Evolutionary conservation across 805 yeast genomes (phyloP), one percentile per base, ranked within the genome.

Genomic region (Clavispora carvajalis): DNA sequence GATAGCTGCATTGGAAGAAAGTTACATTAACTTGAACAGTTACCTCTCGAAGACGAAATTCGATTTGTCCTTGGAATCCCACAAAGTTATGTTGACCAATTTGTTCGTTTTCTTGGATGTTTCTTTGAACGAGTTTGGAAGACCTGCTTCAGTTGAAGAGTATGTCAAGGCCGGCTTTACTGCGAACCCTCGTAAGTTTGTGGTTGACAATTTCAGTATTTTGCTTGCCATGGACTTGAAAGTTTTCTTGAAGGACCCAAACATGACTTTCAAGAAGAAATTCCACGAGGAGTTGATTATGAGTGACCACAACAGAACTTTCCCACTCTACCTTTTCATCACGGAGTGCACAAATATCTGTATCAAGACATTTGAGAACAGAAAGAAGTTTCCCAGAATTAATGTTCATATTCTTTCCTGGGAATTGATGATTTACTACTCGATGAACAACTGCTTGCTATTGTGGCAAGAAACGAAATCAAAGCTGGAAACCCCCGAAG

Each of bases 391-490:
- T 49, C 71, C 74, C 1, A 57, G 55, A 18, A 58, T 79, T 33
- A 64, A 61, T 33, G 55, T 57, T 12, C 60, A 67, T 17, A 63
- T 74, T 33, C 71, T 70, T 45, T 62, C 69, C 37, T 77, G 82
- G 70, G 81, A 75, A 40, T 50, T 73, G 19, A 60, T 85, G 53
- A 76, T 78, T 37, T 79, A 73, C 53, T 65, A 69, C 24, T 69
- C 81, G 15, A 74, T 83, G 74, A 67, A 71, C 28, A 75, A 76
- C 45, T 70, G 81, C 40, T 63, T 83, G 49, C 69, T 72, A 30
- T 63, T 82, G 33, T 85, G 93, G 91, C 76, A 74, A 45, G 76
- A 71, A 37, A 76, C 90, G 1, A 67, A 68, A 28, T 82, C 87
- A 1, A 59, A 55, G 40, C 53, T 62, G 40, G 62, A 58, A 21